Evolutionary conservation across 306 rosid species (phyloP), one percentile per base, ranked within the genome.

Genomic region (Acacia melanoxylon): DNA sequence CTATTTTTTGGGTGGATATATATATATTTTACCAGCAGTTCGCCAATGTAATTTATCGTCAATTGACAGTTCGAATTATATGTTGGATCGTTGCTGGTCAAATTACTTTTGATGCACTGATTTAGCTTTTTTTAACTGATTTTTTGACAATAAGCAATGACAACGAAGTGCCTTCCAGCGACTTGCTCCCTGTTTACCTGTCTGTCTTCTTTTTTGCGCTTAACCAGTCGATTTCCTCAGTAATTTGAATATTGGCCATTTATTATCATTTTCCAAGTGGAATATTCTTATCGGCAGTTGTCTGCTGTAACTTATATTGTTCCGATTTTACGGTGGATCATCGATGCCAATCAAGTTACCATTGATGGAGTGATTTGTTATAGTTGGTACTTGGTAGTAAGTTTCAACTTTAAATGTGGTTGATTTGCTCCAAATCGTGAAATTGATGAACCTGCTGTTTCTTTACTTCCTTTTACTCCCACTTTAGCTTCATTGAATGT

Each of bases 401-500:
- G 35, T 27, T 12, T 8, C 78, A 54, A 20, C 72, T 85, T 51
- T 41, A 1, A 51, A 29, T 73, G 56, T 75, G 63, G 35, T 83
- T 74, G 80, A 77, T 83, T 83, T 74, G 72, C 74, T 80, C 51
- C 69, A 78, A 44, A 83, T 80, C 54, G 14, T 76, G 44, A 24
- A 72, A 75, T 67, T 22, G 22, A 33, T 59, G 72, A 62, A 72
- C 41, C 7, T 22, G n/a, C 41, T 45, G 66, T 72, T n/a, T 6
- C 42, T 61, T 20, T 42, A 20, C 6, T 4, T 62, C 31, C 63
- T 77, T 44, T 62, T 52, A 49, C 68, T 41, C 13, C 5, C n/a
- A 4, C 16, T 41, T 56, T 72, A 54, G 49, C 19, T 77, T 54
- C 59, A 2, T 17, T 37, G 37, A 49, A 46, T 80, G 10, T 63